phyloP scores from a whole-genome alignment of 495 filamentous ascomycete genomes.

The Achaetomiella virescens region DNA sequence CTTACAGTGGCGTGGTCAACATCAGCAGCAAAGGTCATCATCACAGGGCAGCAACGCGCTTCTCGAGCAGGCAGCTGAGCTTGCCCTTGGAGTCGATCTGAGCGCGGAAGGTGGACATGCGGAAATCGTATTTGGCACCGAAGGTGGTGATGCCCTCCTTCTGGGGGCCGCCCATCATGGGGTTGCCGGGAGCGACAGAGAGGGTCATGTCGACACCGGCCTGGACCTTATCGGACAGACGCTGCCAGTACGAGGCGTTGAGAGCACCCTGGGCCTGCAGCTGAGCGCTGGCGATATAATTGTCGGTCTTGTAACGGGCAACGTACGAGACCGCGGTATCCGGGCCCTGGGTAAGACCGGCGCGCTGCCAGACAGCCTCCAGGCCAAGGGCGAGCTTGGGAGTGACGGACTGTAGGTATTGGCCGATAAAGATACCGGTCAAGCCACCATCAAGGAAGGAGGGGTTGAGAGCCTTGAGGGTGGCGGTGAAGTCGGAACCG shows the following conservation, averaged over 20 bases:
- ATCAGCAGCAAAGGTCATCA: slow-evolving; percentile 90
- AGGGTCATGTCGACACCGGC: slow-evolving; percentile 94
- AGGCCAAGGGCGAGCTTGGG: slow-evolving; percentile 81
- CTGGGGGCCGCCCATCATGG: slow-evolving; percentile 62
- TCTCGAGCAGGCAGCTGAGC: slow-evolving; percentile 88
- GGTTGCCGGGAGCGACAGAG: slow-evolving; percentile 62
- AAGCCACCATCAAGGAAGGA: slow-evolving; percentile 83
- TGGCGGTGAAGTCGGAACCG: slow-evolving; percentile 85
- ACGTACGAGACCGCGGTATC: slow-evolving; percentile 82
- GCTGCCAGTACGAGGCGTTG: slow-evolving; percentile 91
- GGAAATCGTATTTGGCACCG: slow-evolving; percentile 98
- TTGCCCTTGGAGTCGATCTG: slow-evolving; percentile 94
- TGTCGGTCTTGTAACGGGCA: slow-evolving; percentile 78
- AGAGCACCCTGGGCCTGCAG: slow-evolving; percentile 76
- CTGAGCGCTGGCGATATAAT: slow-evolving; percentile 88
- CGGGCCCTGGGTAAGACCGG: slow-evolving; percentile 67
- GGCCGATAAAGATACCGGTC: slow-evolving; percentile 90
- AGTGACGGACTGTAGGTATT: slow-evolving; percentile 90
- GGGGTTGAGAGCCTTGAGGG: slow-evolving; percentile 89
- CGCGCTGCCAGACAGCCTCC: slow-evolving; percentile 89
- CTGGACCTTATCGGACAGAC: slow-evolving; percentile 89
- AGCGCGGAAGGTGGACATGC: slow-evolving; percentile 85
- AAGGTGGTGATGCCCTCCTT: slow-evolving; percentile 86
- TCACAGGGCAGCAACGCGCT: slow-evolving; percentile 84
- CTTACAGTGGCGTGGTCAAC: slow-evolving; percentile 94